A percentile compares a stretch with the other conserved stretches of the same genome.
Evolutionary conservation across 129 eudicot genomes (phyloP).

Genomic region (Chrysanthemum lavandulifolium): DNA sequence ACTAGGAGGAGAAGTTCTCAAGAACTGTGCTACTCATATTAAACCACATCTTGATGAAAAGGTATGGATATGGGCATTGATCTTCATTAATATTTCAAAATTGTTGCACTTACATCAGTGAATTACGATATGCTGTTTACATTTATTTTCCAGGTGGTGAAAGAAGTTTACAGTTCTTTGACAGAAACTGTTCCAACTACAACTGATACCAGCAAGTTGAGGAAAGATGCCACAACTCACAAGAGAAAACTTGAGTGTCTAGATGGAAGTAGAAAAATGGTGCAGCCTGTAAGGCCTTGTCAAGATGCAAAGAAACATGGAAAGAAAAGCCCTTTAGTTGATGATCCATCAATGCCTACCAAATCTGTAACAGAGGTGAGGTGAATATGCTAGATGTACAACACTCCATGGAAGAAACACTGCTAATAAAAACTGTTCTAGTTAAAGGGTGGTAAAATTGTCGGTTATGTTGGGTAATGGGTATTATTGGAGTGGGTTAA

Average conservation of each 20-base stretch:
- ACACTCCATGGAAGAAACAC: too few relatives aligned
- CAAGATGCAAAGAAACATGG: background rate
- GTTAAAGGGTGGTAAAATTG: too few relatives aligned
- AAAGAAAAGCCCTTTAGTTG: background rate
- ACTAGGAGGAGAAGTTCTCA: background rate
- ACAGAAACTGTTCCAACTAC: background rate
- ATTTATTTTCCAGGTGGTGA: background rate
- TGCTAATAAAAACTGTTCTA: too few relatives aligned
- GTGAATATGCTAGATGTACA: too few relatives aligned
- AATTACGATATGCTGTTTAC: background rate
- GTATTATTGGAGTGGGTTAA: too few relatives aligned
- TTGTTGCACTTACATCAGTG: background rate
- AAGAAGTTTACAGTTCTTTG: background rate
- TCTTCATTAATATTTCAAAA: background rate
- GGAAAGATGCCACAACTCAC: background rate
- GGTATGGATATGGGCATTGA: background rate
- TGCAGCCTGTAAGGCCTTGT: too few relatives aligned
- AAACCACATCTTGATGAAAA: background rate
- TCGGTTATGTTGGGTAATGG: too few relatives aligned
- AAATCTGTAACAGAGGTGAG: too few relatives aligned
- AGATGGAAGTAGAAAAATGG: background rate
- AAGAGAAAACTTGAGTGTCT: slow-evolving; percentile 1
- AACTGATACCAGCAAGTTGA: background rate
- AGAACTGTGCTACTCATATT: background rate
- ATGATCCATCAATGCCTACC: too few relatives aligned